phyloP scores from a whole-genome alignment of 192 early-diverging fungal genomes.

The Umbelopsis sp. region DNA sequence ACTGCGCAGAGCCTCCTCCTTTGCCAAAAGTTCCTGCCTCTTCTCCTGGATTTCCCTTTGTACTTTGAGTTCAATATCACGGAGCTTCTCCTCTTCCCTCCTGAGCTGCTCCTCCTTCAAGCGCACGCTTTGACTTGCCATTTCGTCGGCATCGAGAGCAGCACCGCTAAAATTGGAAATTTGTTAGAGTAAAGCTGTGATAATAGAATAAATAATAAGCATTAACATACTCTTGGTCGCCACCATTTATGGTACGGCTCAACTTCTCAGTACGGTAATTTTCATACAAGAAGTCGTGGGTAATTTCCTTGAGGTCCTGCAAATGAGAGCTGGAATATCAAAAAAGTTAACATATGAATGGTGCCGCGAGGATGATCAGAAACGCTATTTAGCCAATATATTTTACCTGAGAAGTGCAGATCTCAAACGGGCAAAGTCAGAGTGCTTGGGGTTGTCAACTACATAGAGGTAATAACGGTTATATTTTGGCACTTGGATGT shows the following conservation, averaged over 20 bases:
- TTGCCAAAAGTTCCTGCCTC: conserved; percentile 58
- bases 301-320: conserved; percentile 96
- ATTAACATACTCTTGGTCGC: conserved; percentile 46
- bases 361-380: not conserved
- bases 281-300: conserved; percentile 94
- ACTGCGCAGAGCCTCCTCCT: conserved; percentile 57
- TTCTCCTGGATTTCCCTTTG: conserved; percentile 60
- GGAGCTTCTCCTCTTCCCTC: conserved; percentile 60
- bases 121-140: conserved; percentile 45
- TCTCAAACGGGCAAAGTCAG: conserved; percentile 94
- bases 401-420: conserved; percentile 81
- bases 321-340: conserved; percentile 80
- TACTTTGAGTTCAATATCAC: conserved; percentile 55
- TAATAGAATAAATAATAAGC: not conserved
- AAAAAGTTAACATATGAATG: not conserved
- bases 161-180: conserved; percentile 29
- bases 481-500: not conserved
- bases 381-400: not conserved
- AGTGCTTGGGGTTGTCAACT: conserved; percentile 96
- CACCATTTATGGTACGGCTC: conserved; percentile 50
- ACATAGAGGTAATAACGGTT: conserved; percentile 1
- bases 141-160: conserved; percentile 43
- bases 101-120: conserved; percentile 58
- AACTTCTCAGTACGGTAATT: conserved; percentile 95
- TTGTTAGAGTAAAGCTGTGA: not conserved